Percentiles rank a stretch among this genome's conserved stretches.
phyloP scores from a whole-genome alignment of 2,329 filamentous ascomycete species.

The Gaeumannomyces tritici region DNA sequence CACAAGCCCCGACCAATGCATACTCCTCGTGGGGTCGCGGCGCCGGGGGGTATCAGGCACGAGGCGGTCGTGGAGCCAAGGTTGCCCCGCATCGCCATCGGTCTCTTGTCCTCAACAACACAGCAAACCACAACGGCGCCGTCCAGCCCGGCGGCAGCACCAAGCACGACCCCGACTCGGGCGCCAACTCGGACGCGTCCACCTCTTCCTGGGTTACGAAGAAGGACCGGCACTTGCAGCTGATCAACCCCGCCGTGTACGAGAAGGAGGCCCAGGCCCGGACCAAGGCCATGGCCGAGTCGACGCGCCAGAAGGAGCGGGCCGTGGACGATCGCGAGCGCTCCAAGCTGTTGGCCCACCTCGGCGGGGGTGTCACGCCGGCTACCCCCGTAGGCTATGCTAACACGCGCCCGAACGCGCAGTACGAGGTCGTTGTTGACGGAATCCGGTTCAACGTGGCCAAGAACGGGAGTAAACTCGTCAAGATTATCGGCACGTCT shows the following conservation, averaged over 20 bases:
- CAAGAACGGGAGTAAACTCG: constrained; percentile 73
- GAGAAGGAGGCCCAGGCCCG: constrained; percentile 63
- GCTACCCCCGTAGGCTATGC: background rate
- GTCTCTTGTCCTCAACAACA: constrained; percentile 55
- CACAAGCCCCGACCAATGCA: background rate
- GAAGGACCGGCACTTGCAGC: constrained; percentile 66
- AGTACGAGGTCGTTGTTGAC: constrained; percentile 57
- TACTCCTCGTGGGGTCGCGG: constrained; percentile 1
- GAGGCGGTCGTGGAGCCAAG: constrained; percentile 22
- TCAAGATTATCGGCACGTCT: constrained; percentile 59
- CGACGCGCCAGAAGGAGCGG: constrained; percentile 45
- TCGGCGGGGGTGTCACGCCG: constrained; percentile 19
- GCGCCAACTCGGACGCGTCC: constrained; percentile 23
- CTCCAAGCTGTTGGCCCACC: constrained; percentile 40
- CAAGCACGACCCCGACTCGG: constrained; percentile 15
- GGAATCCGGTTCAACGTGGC: constrained; percentile 66
- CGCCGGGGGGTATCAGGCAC: constrained; percentile 14
- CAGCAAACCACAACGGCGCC: constrained; percentile 15
- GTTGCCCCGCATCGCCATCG: constrained; percentile 32
- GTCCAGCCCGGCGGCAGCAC: constrained; percentile 9
- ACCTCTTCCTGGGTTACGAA: constrained; percentile 56
- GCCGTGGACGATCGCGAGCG: constrained; percentile 49
- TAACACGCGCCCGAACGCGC: background rate
- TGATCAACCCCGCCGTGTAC: constrained; percentile 74
- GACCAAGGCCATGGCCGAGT: constrained; percentile 63